Evolutionary conservation across 768 basidiomycete species (phyloP), one percentile per base, ranked within the genome.

Genomic region (Tulasnella sp.): DNA sequence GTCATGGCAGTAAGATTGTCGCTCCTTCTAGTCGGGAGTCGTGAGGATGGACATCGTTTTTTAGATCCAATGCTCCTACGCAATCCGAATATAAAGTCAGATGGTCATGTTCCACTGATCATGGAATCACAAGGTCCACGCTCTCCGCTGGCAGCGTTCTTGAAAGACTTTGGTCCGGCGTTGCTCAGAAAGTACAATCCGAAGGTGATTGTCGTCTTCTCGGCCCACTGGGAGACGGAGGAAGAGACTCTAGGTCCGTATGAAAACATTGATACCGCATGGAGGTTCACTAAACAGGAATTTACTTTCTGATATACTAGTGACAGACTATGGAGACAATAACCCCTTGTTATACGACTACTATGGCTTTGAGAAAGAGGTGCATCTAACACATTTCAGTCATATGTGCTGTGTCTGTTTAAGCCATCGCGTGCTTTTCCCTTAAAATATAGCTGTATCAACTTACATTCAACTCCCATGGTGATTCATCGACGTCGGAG

Each of bases 291-390:
- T n/a, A n/a, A n/a, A n/a, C n/a, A n/a, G n/a, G n/a, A n/a, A n/a
- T n/a, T n/a, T n/a, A n/a, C n/a, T n/a, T n/a, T n/a, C n/a, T n/a
- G n/a, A n/a, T n/a, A n/a, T n/a, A n/a, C n/a, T 63, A 86, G 86
- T 88, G 23, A 82, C 85, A 34, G 84, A 90, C 67, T 89, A 88
- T 63, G 84, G 82, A 3, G 80, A 83, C 61, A 79, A 82, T 65
- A 88, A 88, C 64, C 86, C 87, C 2, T 71, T 89, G 17, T 68
- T 87, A 42, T 80, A 80, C 75, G 87, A 88, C 66, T 88, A 86
- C 67, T 87, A 78, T 67, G 82, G 82, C 3, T 90, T 90, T 67
- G 74, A 75, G 3, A 21, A 58, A 7, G 65, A 66, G 56, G 65
- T 65, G 43, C 17, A 47, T 43, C 19, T 17, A 19, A 11, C 19